A percentile compares a stretch with the other conserved stretches of the same genome.
Conservation (phyloP, 2,329 filamentous ascomycete genomes). For the Cryphonectria japonica region DNA sequence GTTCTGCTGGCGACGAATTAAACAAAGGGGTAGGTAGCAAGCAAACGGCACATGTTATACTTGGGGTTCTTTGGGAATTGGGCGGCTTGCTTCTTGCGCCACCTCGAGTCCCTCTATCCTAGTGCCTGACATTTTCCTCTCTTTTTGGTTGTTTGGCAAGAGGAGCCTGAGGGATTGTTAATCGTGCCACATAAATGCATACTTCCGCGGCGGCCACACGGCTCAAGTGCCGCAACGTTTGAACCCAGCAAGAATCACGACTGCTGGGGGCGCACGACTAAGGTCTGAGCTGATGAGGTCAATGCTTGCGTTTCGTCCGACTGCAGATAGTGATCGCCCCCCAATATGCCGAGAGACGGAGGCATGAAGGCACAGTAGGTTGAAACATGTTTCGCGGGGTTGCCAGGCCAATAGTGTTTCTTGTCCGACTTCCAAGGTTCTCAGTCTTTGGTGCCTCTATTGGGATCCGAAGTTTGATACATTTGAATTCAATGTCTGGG, state of each 20-base stretch:
- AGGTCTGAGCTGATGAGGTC: too few relatives aligned
- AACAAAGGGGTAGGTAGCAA: neutral
- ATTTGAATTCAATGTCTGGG: neutral
- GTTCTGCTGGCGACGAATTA: neutral
- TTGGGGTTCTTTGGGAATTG: neutral
- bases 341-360: neutral
- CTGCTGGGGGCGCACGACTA: neutral
- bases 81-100: neutral
- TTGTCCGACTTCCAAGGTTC: neutral
- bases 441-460: neutral
- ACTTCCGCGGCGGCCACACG: neutral
- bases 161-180: neutral
- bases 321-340: neutral
- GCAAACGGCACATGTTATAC: neutral
- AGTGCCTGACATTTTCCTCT: neutral
- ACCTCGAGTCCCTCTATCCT: neutral
- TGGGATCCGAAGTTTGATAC: neutral
- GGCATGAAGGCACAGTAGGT: neutral
- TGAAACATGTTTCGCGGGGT: slow-evolving; percentile 13
- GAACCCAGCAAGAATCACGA: neutral
- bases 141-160: neutral
- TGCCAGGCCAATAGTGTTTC: neutral
- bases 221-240: neutral
- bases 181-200: neutral
- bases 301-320: slow-evolving; percentile 8